Conservation (phyloP, 2,329 filamentous ascomycete species). For the Phyllosticta citribraziliensis region DNA sequence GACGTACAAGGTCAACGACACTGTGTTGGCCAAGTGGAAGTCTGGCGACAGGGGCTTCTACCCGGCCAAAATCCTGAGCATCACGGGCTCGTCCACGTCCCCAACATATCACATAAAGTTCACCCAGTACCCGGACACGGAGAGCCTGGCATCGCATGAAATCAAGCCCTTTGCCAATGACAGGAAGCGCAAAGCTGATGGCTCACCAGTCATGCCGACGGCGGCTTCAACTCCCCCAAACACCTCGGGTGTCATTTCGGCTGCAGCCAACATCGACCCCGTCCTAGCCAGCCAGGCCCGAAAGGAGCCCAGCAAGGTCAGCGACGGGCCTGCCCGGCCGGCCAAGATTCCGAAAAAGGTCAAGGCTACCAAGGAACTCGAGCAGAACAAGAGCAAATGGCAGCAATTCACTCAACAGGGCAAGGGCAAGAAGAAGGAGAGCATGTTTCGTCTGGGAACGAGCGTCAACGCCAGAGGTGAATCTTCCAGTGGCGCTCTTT, state of each 20-base stretch:
- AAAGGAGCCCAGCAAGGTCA: conserved; percentile 53
- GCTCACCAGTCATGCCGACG: conserved; percentile 46
- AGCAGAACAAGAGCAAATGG: conserved; percentile 88
- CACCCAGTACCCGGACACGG: conserved; percentile 82
- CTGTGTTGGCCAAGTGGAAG: conserved; percentile 80
- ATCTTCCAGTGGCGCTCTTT: neutral
- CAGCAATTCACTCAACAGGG: conserved; percentile 78
- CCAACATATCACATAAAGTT: conserved; percentile 94
- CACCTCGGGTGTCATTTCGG: conserved; percentile 50
- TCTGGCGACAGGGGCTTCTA: conserved; percentile 87
- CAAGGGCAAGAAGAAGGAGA: conserved; percentile 61
- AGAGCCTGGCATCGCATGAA: conserved; percentile 50
- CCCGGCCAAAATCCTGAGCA: conserved; percentile 82
- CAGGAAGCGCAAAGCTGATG: conserved; percentile 76
- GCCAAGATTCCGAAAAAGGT: conserved; percentile 64
- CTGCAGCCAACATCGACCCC: conserved; percentile 56
- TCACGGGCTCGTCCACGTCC: conserved; percentile 82
- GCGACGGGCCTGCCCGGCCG: conserved; percentile 48
- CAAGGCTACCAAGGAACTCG: conserved; percentile 85
- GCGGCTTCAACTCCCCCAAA: conserved; percentile 29
- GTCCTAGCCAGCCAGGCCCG: conserved; percentile 54
- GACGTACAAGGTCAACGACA: conserved; percentile 75
- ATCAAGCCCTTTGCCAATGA: conserved; percentile 22
- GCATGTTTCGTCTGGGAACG: conserved; percentile 93
- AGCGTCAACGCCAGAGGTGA: conserved; percentile 77